Percentiles rank a stretch among this genome's conserved stretches.
These are phyloP conservation scores for Austroboletus niveus DNA, from an alignment of 1,284 basidiomycete genomes.

Conservation along the genomic window DNA sequence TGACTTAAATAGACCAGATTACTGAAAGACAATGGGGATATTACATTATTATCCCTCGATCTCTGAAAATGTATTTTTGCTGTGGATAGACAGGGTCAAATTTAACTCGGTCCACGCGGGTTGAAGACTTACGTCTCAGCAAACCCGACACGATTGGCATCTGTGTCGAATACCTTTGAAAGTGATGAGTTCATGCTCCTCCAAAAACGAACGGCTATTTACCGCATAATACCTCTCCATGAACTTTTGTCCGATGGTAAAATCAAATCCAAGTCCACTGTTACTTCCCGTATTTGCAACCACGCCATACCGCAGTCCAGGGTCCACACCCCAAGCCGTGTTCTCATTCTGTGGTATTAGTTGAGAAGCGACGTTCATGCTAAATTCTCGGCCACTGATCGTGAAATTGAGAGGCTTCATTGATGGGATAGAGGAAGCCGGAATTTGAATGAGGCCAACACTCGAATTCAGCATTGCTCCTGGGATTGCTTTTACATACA, in stretches of 20 bases:
- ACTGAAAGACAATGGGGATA: too few relatives aligned
- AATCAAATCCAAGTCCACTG: conserved; percentile 22
- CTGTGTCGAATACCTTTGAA: conserved; percentile 25
- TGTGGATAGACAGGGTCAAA: conserved; percentile 2
- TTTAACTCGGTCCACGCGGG: background rate
- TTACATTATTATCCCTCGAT: background rate
- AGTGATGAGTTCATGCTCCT: background rate
- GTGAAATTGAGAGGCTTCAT: conserved; percentile 24
- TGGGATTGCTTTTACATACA: conserved; percentile 21
- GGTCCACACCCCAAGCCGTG: conserved; percentile 11
- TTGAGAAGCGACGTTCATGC: conserved; percentile 24
- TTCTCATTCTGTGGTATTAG: conserved; percentile 24
- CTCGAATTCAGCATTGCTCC: conserved; percentile 12
- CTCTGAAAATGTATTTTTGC: conserved; percentile 13
- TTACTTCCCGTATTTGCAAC: conserved; percentile 4
- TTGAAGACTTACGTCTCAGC: conserved; percentile 25
- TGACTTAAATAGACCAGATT: too few relatives aligned
- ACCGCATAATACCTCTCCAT: conserved; percentile 31
- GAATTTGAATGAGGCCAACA: conserved; percentile 22
- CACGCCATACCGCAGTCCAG: conserved; percentile 20
- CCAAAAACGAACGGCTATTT: background rate
- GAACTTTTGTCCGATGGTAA: conserved; percentile 28
- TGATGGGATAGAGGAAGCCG: conserved; percentile 6
- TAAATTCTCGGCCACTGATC: conserved; percentile 14
- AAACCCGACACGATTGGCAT: conserved; percentile 22